Evolutionary conservation across 768 basidiomycete species (phyloP).

Genomic region (Rhodotorula diobovata): DNA sequence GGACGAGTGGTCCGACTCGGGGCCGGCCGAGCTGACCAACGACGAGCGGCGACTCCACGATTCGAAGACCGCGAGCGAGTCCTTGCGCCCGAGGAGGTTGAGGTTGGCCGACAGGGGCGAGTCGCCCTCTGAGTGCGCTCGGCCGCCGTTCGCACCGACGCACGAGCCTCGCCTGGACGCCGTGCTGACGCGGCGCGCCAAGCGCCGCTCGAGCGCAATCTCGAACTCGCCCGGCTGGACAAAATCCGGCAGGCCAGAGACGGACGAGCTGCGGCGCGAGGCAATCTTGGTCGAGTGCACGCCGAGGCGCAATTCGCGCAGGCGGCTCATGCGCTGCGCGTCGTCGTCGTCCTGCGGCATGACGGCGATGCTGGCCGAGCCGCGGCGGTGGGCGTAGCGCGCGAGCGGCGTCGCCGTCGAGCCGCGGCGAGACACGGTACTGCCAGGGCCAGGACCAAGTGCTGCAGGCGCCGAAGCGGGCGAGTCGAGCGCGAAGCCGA

Average conservation of each 20-base stretch:
- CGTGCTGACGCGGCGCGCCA: conserved; percentile 2
- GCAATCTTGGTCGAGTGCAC: conserved; percentile 23
- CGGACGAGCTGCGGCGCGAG: conserved; percentile 19
- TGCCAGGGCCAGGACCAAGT: no score
- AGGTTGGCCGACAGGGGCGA: conserved; percentile 23
- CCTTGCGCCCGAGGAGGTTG: conserved; percentile 21
- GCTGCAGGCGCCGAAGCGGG: no score
- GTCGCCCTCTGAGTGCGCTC: background rate
- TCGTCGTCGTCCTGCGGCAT: conserved; percentile 13
- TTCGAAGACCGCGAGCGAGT: conserved; percentile 33
- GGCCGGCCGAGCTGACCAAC: background rate
- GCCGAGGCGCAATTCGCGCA: conserved; percentile 35
- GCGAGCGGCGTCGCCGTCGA: conserved; percentile 4
- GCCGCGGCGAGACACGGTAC: no score
- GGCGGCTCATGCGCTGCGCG: conserved; percentile 23
- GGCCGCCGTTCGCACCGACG: background rate
- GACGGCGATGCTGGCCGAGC: conserved; percentile 23
- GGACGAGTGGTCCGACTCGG: background rate
- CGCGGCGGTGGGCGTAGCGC: conserved; percentile 29
- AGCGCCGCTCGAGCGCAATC: conserved; percentile 14
- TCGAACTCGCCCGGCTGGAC: conserved; percentile 23
- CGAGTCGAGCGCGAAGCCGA: conserved; percentile 25
- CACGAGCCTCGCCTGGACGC: background rate
- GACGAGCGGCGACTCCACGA: conserved; percentile 30
- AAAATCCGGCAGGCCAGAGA: conserved; percentile 22